Base-by-base conservation (phyloP, 371 early-diverging fungal genomes). In the Vairimorpha necatrix region DNA sequence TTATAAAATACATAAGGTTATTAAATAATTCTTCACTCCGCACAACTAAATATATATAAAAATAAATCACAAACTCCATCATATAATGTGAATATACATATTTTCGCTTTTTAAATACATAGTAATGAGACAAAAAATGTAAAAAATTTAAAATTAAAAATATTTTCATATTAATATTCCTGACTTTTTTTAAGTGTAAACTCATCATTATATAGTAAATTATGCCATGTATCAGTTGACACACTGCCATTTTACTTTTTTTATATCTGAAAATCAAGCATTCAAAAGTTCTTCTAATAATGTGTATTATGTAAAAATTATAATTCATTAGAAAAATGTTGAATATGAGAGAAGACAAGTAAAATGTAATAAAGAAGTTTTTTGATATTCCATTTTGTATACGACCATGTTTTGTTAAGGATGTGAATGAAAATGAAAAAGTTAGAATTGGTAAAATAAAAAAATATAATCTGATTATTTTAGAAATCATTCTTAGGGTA, bases 191-290 rank as follows among this genome's bases (percentile, higher is more conserved):
- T 4, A 77, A 33, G 33, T 72, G 68, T 32, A 63, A 18, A 11
- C 58, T 34, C 26, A 77, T 2, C 16, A 66, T 47, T 9, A 53
- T 36, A 38, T 77, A 77, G 30, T 69, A 77, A 1, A 65, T 32
- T 18, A 65, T 16, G 0, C 77, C 77, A 61, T 77, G 77, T 4
- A 71, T 9, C n/a, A 77, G 42, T 9, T 77, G 77, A 0, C 70
- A 24, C 16, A 42, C 24, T 30, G n/a, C 66, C 77, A 77, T 77
- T 36, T 48, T 71, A 13, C 68, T 67, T 24, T 54, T 50, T 6
- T 22, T 18, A 42, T 67, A 69, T 34, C 32, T 77, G 28, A 67
- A 63, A 9, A 77, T 24, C 9, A 46, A 38, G 30, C 61, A 69
- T 48, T 77, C 77, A 36, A 68, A 7, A 28, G 47, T 11, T 32